Evolutionary conservation across 345 rosid species (phyloP), one percentile per base, ranked within the genome.

Genomic region (Acer campestre): DNA sequence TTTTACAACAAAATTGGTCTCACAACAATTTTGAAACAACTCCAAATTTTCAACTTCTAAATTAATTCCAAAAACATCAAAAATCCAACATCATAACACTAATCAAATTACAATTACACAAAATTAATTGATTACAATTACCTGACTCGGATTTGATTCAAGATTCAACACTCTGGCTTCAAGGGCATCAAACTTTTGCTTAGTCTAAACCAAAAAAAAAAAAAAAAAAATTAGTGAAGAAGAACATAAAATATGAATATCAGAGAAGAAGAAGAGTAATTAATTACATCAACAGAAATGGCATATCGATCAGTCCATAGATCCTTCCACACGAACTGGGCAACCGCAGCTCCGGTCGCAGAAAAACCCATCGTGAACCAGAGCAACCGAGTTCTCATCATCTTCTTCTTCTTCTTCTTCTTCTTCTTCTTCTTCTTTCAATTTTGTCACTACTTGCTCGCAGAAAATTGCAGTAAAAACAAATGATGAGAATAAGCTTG

Each of bases 351-450:
- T 18, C 88, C 92, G 59, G 96, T 65, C n/a, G 79, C 83, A 25
- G 94, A 82, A 44, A 92, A 90, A 9, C 98, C 98, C 31, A 85
- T 71, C 2, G 93, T 88, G 86, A 91, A 95, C 97, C 99, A 95
- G 7, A 93, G 82, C 86, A 93, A 75, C 7, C 98, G 92, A 69
- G 91, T 93, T 80, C 95, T 84, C 87, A 88, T 40, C 98, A 92
- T 92, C 61, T 82, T 80, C 70, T 68, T 29, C 66, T 70, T 14
- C n/a, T n/a, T n/a, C n/a, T n/a, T n/a, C n/a, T n/a, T n/a, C n/a
- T n/a, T n/a, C n/a, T n/a, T n/a, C n/a, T n/a, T n/a, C 17, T 42
- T 29, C 61, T 67, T 56, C 38, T 59, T 59, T 46, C 10, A 9
- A 9, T 10, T 46, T 46, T 46, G 25, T n/a, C 62, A n/a, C 63